Evolutionary conservation across 139 green algal species (phyloP), one percentile per base, ranked within the genome.

Genomic region (Chlorella ohadii): DNA sequence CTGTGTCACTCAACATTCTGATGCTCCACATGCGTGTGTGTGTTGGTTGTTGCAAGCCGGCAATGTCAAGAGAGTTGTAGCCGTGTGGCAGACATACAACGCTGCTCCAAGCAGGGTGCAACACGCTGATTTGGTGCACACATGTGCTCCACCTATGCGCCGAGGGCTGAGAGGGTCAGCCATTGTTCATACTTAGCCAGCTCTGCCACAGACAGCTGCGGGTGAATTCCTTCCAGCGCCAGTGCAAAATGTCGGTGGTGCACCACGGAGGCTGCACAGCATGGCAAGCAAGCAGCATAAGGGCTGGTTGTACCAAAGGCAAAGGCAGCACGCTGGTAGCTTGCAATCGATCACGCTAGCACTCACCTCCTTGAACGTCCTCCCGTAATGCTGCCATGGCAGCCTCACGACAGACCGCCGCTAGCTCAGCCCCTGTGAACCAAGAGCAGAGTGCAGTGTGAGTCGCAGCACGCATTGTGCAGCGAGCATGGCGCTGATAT

Each of bases 331-430:
- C 5, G 36, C 22, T 55, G 44, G 38, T 17, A 39, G 5, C 27
- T 31, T 68, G 23, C 7, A 63, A 23, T 3, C 3, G 2, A 6
- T 28, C 31, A 51, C 38, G 51, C 5, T 25, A 3, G 15, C 38
- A 34, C 61, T 91, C 38, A 59, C 77, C 61, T 55, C n/a, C 28
- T 27, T 51, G 23, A 19, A 96, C 13, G 59, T 95, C 91, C 71
- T 98, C 94, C 1, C 95, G 83, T 33, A 98, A 68, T 1, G 96
- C 95, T 20, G 86, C 76, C 79, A 98, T 86, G 2, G 95, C 94
- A 13, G 96, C 96, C 81, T 98, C 96, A 15, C 92, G 86, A 57
- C 93, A 96, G 57, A 97, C 57, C 16, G 81, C 91, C n/a, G 89
- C 92, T 39, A 97, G 86, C 86, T 96, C 93, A 11, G 94, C 93